Evolutionary conservation across 2,329 filamentous ascomycete genomes (phyloP).

Genomic region (Passalora sequoiae): DNA sequence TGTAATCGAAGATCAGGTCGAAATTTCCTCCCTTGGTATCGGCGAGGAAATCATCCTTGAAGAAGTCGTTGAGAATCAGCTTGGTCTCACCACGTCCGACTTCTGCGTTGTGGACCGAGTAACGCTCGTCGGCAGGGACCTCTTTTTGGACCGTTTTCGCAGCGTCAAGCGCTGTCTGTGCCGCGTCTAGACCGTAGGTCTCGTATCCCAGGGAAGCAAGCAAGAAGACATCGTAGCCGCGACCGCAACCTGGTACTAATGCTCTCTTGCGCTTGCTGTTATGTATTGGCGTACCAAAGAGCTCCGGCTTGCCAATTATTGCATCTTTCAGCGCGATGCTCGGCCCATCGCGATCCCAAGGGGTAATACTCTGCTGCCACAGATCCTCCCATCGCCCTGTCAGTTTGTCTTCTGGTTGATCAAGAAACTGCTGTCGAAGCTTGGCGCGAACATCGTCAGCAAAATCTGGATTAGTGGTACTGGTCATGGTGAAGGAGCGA

Average conservation of each 20-base stretch:
- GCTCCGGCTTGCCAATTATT: conserved; percentile 33
- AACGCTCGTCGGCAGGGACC: conserved; percentile 38
- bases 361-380: conserved; percentile 52
- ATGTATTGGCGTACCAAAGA: conserved; percentile 23
- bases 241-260: conserved; percentile 75
- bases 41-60: conserved; percentile 54
- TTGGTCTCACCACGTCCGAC: conserved; percentile 48
- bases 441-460: conserved; percentile 21
- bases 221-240: conserved; percentile 74
- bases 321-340: conserved; percentile 56
- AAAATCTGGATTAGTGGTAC: not conserved
- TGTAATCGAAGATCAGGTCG: conserved; percentile 63
- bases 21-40: conserved; percentile 46
- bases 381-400: conserved; percentile 35
- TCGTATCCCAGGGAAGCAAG: conserved; percentile 72
- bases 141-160: conserved; percentile 42
- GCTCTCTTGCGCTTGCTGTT: conserved; percentile 47
- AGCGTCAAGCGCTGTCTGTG: conserved; percentile 45
- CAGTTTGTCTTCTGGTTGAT: conserved; percentile 39
- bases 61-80: conserved; percentile 63
- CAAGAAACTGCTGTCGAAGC: conserved; percentile 36
- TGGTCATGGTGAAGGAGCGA: too few relatives aligned
- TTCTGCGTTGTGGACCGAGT: conserved; percentile 39
- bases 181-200: conserved; percentile 67
- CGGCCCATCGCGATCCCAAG: conserved; percentile 57